phyloP scores from a whole-genome alignment of 805 yeast genomes.

The Isabelozyma gotoi region DNA sequence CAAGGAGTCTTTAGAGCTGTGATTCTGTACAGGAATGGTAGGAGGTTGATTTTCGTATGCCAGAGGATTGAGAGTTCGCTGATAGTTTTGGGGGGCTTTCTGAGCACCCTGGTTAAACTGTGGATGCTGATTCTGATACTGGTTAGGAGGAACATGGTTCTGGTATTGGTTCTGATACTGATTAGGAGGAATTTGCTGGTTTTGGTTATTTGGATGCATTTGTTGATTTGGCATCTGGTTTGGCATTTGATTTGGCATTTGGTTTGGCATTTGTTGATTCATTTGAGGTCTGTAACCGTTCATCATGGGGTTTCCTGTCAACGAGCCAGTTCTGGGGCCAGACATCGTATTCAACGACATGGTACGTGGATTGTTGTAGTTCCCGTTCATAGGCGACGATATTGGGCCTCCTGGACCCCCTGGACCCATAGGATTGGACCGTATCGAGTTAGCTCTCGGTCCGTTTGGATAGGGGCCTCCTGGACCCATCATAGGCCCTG shows the following conservation, averaged over 20 bases:
- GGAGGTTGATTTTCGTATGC: not conserved
- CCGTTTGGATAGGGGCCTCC: constrained; percentile 7
- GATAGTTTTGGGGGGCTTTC: not conserved
- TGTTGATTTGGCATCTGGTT: constrained; percentile 4
- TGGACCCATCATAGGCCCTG: constrained; percentile 4
- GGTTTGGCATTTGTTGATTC: constrained; percentile 5
- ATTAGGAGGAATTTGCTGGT: not conserved
- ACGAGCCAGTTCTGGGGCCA: constrained; percentile 1
- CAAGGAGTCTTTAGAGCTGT: constrained; percentile 28
- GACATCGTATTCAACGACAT: constrained; percentile 22
- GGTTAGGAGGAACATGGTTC: not conserved
- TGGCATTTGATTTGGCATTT: constrained; percentile 4
- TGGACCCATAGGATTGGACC: constrained; percentile 2
- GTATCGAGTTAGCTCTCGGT: constrained; percentile 9
- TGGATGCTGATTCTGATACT: not conserved
- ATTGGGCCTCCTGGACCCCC: constrained; percentile 1
- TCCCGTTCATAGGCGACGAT: constrained; percentile 4
- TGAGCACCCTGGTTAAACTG: not conserved
- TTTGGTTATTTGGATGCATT: constrained; percentile 2
- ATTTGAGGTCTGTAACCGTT: constrained; percentile 5
- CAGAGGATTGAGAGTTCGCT: not conserved
- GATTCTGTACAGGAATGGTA: constrained; percentile 1
- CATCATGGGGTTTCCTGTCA: constrained; percentile 2
- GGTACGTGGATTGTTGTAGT: constrained; percentile 16
- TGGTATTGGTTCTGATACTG: constrained; percentile 1